Evolutionary conservation across 805 yeast genomes (phyloP), one percentile per base, ranked within the genome.

Genomic region (Brettanomyces sp.): DNA sequence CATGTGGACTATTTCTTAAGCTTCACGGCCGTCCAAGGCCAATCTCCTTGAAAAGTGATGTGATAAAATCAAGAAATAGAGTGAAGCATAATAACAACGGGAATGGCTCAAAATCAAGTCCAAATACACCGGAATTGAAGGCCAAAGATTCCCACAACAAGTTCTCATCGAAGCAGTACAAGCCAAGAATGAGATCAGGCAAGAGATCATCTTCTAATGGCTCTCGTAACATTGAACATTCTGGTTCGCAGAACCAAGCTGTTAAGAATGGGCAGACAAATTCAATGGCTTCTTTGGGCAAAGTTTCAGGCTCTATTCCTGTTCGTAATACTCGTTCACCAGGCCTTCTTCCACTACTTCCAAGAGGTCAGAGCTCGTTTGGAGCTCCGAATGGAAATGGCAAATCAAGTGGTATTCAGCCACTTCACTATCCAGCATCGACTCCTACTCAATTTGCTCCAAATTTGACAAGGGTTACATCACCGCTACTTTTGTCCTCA

Each of bases 11-110:
- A 43, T 88, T 88, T 57, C 67, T 89, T 49, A 90, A 90, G 65
- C 73, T 90, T 38, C 98, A 90, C 60, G 96, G 96, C 23, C 77
- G 95, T 45, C 87, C 96, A 36, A 74, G 98, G 56, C 97, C 98
- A 5, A 89, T 89, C 45, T 80, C 89, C 23, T 70, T 90, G 57
- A 90, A 90, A 63, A 87, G 96, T 9, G 95, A 90, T 66, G 89
- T 90, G 28, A 90, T 90, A 62, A 88, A 89, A 66, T 82, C 93
- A 39, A 75, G 98, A 60, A 90, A 90, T 61, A 76, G 98, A 57
- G 83, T 85, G 57, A 82, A 82, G 56, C 82, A 79, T 45, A 48
- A 41, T 21, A 43, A 43, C 34, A 52, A 47, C 40, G 32, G 32
- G 11, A 28, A 28, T 9, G 32, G 32, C 11, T 52, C 61, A 6